Conservation (phyloP, 805 yeast species). For the Myxozyma lipomycoides region DNA sequence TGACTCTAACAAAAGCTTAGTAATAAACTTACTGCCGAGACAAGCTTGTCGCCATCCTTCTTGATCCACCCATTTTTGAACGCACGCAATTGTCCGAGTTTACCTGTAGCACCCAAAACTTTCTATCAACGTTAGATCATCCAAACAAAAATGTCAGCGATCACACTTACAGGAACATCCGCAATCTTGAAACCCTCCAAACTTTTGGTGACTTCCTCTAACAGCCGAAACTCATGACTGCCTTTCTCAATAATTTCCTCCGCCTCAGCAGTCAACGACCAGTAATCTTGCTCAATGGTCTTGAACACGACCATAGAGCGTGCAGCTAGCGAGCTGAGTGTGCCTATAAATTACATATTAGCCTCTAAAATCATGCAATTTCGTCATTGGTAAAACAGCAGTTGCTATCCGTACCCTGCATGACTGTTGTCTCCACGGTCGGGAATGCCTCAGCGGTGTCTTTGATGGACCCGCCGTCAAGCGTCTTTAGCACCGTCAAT, state of each 20-base stretch:
- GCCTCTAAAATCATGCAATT: background rate
- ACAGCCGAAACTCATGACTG: constrained; percentile 82
- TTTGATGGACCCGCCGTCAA: constrained; percentile 58
- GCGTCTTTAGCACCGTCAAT: constrained; percentile 52
- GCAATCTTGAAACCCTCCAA: constrained; percentile 77
- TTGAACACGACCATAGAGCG: constrained; percentile 72
- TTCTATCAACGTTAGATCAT: constrained; percentile 30
- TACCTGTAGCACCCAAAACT: constrained; percentile 77
- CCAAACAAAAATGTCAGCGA: background rate
- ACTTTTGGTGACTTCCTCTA: constrained; percentile 65
- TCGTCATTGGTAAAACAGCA: background rate
- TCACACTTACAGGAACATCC: constrained; percentile 41
- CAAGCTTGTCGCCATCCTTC: constrained; percentile 78
- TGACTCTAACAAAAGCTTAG: background rate
- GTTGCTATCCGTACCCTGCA: constrained; percentile 43
- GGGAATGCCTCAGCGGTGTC: constrained; percentile 72
- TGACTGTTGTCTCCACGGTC: constrained; percentile 54
- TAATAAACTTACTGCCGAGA: constrained; percentile 41
- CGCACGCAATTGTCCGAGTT: constrained; percentile 94
- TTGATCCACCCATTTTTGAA: constrained; percentile 96
- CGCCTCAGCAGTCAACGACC: constrained; percentile 78
- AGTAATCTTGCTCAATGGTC: constrained; percentile 69
- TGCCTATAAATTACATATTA: constrained; percentile 43
- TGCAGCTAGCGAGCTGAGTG: constrained; percentile 79
- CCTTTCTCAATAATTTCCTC: constrained; percentile 72